phyloP scores from a whole-genome alignment of 306 rosid species.

The Dalbergia oliveri region DNA sequence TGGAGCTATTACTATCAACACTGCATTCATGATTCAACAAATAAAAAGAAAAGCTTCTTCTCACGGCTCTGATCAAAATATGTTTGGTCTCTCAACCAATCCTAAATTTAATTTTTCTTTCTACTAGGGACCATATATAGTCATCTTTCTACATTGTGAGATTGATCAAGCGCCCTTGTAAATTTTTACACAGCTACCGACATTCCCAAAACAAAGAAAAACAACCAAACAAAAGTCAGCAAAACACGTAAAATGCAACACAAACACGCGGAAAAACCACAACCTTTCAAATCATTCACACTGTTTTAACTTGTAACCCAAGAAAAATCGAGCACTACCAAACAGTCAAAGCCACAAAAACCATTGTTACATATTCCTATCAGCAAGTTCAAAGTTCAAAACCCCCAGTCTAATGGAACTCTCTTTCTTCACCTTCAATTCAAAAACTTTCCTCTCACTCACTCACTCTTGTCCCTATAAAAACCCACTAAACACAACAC shows the following conservation, averaged over 20 bases:
- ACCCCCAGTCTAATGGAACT: no score
- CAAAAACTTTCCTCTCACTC: not conserved
- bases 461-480: no score
- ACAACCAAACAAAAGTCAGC: no score
- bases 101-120: not conserved
- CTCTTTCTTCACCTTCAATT: not conserved
- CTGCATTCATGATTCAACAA: not conserved
- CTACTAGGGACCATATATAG: not conserved
- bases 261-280: no score
- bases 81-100: not conserved
- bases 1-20: not conserved
- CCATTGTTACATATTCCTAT: no score
- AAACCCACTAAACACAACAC: not conserved
- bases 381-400: no score
- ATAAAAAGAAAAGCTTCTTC: not conserved
- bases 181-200: not conserved
- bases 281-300: no score
- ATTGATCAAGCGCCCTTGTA: no score
- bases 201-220: not conserved
- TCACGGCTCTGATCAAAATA: not conserved
- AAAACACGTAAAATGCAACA: no score
- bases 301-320: no score
- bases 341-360: not conserved
- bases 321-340: not conserved
- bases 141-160: no score